These are phyloP conservation scores for Phytophthora fragariaefolia DNA, from an alignment of 352 stramenopile genomes.

Conservation along the genomic window DNA sequence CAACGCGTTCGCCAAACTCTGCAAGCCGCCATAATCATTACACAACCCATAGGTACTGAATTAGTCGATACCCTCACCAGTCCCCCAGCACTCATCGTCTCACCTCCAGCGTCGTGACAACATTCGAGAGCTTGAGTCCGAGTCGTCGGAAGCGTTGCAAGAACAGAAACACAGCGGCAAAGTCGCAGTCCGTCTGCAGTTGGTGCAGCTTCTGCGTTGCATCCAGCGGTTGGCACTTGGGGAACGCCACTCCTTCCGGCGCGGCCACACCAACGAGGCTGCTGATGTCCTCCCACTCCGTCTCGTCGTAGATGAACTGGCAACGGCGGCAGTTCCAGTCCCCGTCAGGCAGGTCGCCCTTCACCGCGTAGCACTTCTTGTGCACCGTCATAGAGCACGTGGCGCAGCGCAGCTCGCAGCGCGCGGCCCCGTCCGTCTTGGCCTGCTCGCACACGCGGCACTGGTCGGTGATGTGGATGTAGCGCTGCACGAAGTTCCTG, in stretches of 20 bases:
- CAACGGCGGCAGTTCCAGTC: conserved; percentile 71
- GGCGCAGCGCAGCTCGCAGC: conserved; percentile 68
- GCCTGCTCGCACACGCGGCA: conserved; percentile 70
- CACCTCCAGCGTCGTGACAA: conserved; percentile 59
- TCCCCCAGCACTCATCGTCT: neutral
- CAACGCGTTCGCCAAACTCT: conserved; percentile 49
- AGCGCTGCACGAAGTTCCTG: conserved; percentile 72
- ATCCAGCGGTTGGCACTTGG: conserved; percentile 43
- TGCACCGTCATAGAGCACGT: conserved; percentile 77
- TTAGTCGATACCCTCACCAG: neutral
- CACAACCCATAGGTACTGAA: conserved; percentile 4
- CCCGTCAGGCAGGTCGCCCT: conserved; percentile 43
- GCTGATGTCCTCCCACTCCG: conserved; percentile 30
- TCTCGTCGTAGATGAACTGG: conserved; percentile 54
- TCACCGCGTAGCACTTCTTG: conserved; percentile 71
- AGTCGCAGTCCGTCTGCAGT: conserved; percentile 56
- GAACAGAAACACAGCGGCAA: conserved; percentile 69
- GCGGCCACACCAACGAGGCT: conserved; percentile 16
- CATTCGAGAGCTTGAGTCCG: conserved; percentile 54
- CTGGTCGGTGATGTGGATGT: conserved; percentile 71
- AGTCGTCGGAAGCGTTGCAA: conserved; percentile 70
- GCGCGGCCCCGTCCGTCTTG: conserved; percentile 52
- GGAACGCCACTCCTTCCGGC: conserved; percentile 37
- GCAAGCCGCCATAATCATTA: neutral
- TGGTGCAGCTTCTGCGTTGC: conserved; percentile 38